These are phyloP conservation scores for Sequoia sempervirens DNA, from an alignment of 75 land plant species.

Conservation along the genomic window DNA sequence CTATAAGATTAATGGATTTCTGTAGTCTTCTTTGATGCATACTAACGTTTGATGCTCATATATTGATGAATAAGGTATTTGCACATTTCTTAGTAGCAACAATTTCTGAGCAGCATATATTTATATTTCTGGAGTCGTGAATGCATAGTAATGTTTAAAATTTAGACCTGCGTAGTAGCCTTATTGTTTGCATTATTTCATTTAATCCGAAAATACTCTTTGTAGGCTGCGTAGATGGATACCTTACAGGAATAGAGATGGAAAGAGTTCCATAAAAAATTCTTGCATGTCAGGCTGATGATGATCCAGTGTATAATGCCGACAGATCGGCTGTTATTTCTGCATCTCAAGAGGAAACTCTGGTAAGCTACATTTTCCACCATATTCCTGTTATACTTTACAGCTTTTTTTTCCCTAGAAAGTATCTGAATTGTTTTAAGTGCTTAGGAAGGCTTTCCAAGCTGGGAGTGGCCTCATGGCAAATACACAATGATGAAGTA, in stretches of 20 bases:
- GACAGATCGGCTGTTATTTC: conserved; percentile 65
- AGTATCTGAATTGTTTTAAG: neutral
- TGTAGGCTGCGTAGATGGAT: conserved; percentile 61
- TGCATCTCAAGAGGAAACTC: conserved; percentile 51
- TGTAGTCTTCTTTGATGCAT: too few relatives aligned
- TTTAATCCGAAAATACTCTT: conserved; percentile 1
- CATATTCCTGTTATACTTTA: neutral
- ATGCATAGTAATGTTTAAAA: too few relatives aligned
- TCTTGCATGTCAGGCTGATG: conserved; percentile 52
- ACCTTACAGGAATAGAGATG: conserved; percentile 54
- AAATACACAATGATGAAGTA: conserved; percentile 54
- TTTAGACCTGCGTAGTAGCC: too few relatives aligned
- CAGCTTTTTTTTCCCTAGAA: neutral
- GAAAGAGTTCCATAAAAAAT: conserved; percentile 58
- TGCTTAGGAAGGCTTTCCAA: conserved; percentile 65
- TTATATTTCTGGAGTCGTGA: too few relatives aligned
- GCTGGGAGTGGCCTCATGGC: conserved; percentile 94
- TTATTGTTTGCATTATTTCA: conserved; percentile 4
- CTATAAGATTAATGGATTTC: too few relatives aligned
- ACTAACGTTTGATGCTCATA: too few relatives aligned
- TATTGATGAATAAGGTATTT: too few relatives aligned
- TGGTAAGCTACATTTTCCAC: conserved; percentile 31
- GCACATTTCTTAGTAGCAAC: too few relatives aligned
- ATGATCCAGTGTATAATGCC: conserved; percentile 64
- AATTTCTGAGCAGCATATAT: too few relatives aligned